These are phyloP conservation scores for Dryadomyces sulphureus DNA, from an alignment of 2,329 filamentous ascomycete genomes.

Conservation along the genomic window DNA sequence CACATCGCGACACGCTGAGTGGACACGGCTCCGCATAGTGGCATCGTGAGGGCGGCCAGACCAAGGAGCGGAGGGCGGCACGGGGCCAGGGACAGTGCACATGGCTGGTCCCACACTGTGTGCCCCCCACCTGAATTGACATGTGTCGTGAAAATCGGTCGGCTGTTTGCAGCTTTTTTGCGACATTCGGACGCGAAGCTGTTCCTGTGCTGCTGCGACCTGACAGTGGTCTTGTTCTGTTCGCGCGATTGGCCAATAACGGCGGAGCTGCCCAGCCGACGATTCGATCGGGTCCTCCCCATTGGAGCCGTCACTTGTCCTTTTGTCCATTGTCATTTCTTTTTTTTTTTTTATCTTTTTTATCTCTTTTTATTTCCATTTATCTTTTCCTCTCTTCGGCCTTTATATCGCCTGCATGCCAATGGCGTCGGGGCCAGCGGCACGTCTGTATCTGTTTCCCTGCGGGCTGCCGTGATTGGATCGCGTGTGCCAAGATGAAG, in stretches of 20 bases:
- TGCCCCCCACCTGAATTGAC: not conserved
- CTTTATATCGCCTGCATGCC: not conserved
- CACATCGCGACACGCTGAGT: constrained; percentile 8
- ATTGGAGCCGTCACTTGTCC: too few species aligned
- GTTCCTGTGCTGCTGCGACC: too few species aligned
- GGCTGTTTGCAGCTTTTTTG: too few species aligned
- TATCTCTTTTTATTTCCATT: not conserved
- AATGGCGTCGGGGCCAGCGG: constrained; percentile 5
- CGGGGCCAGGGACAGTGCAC: not conserved
- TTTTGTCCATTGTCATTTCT: not conserved
- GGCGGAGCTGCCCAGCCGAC: too few species aligned
- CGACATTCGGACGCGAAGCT: too few species aligned
- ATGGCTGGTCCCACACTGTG: not conserved
- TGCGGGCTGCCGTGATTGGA: constrained; percentile 6
- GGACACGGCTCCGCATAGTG: not conserved
- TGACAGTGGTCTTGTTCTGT: too few species aligned
- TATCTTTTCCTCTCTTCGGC: not conserved
- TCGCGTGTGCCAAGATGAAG: constrained; percentile 15
- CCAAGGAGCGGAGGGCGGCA: not conserved
- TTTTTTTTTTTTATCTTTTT: not conserved
- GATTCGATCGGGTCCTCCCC: too few species aligned
- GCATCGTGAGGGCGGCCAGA: not conserved
- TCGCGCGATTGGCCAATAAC: too few species aligned
- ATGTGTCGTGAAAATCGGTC: too few species aligned
- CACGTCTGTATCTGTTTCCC: not conserved